Evolutionary conservation across 805 yeast species (phyloP).

Genomic region (Ogataea philodendri): DNA sequence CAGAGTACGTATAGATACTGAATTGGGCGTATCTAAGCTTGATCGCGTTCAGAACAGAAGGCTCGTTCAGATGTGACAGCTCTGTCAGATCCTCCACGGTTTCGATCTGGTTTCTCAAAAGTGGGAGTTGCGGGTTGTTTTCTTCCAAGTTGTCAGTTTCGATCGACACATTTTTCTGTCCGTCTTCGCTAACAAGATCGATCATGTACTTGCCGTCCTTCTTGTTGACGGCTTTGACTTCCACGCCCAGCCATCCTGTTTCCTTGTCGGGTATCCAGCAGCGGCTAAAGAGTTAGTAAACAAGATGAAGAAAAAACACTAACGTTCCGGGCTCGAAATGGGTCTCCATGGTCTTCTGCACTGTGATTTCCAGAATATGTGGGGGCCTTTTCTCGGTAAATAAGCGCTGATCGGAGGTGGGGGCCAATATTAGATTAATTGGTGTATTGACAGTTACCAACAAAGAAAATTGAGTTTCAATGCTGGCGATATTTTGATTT

Average conservation of each 20-base stretch:
- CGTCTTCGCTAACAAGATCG: conserved; percentile 52
- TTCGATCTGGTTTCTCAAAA: conserved; percentile 87
- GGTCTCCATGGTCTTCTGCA: conserved; percentile 23
- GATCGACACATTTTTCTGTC: conserved; percentile 45
- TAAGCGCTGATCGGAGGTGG: conserved; percentile 1
- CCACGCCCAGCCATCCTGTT: conserved; percentile 75
- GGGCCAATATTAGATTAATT: neutral
- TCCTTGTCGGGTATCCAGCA: conserved; percentile 80
- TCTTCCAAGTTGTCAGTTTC: conserved; percentile 49
- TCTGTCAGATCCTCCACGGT: conserved; percentile 93
- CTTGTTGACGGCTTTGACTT: conserved; percentile 45
- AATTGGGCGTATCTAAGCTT: conserved; percentile 84
- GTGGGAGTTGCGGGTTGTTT: conserved; percentile 61
- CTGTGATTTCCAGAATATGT: neutral
- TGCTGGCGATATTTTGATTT: conserved; percentile 12
- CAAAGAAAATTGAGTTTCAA: conserved; percentile 9
- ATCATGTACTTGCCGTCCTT: conserved; percentile 46
- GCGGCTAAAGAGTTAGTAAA: conserved; percentile 41
- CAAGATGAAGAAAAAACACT: conserved; percentile 26
- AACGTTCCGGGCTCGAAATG: conserved; percentile 52
- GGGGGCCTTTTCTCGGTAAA: neutral
- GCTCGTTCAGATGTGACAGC: conserved; percentile 89
- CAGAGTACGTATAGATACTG: conserved; percentile 92
- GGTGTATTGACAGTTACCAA: conserved; percentile 5
- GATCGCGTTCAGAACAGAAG: conserved; percentile 93